Evolutionary conservation across 331 rosid genomes (phyloP).

Genomic region (Erythrophleum ivorense): DNA sequence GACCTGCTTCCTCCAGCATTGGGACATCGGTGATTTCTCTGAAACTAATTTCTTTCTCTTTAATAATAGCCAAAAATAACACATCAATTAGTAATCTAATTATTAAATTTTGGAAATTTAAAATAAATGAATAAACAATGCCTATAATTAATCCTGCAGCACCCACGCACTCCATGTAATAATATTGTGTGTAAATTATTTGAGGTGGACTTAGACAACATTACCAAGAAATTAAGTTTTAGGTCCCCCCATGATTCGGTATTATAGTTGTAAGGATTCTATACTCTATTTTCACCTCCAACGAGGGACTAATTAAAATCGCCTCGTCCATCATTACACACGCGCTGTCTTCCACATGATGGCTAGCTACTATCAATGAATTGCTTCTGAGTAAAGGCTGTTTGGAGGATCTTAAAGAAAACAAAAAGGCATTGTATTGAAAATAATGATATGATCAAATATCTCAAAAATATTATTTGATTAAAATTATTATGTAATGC

Average conservation of each 20-base stretch:
- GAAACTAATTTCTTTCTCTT: conserved; percentile 77
- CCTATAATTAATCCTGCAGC: conserved; percentile 12
- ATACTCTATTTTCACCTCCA: conserved; percentile 40
- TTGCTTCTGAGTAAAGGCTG: conserved; percentile 44
- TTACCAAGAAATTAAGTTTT: conserved; percentile 27
- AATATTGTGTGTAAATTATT: conserved; percentile 32
- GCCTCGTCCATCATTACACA: conserved; percentile 52
- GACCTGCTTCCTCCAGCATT: conserved; percentile 45
- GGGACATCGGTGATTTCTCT: conserved; percentile 57
- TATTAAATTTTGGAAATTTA: background rate
- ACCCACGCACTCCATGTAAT: conserved; percentile 13
- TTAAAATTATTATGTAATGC: background rate
- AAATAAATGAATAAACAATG: background rate
- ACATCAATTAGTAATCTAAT: background rate
- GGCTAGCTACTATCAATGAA: conserved; percentile 57
- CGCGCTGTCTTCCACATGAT: conserved; percentile 61
- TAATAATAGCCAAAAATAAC: background rate
- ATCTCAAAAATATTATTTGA: background rate
- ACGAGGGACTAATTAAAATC: conserved; percentile 42
- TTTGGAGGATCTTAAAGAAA: background rate
- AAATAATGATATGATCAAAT: background rate
- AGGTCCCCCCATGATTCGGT: conserved; percentile 31
- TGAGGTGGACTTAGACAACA: conserved; percentile 34
- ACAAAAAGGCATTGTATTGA: background rate
- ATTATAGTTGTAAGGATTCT: conserved; percentile 42